A percentile compares a stretch with the other conserved stretches of the same genome.
These are phyloP conservation scores for Diplogelasinospora grovesii DNA, from an alignment of 495 filamentous ascomycete genomes.

Conservation along the genomic window DNA sequence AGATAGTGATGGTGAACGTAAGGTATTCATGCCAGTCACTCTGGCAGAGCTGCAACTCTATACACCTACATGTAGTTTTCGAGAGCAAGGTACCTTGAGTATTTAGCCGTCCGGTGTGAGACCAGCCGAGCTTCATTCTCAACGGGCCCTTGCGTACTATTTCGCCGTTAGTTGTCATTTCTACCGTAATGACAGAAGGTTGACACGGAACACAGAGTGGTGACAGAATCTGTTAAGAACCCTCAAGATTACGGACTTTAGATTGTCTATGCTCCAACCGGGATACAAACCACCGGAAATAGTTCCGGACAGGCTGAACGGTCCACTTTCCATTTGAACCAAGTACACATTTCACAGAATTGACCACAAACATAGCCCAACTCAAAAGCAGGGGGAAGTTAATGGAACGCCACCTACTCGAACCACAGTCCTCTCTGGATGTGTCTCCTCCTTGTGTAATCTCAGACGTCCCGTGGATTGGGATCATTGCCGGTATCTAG, in stretches of 20 bases:
- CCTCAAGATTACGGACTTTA: slow-evolving; percentile 2
- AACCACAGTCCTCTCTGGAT: background rate
- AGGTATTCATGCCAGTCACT: slow-evolving; percentile 5
- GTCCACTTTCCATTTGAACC: slow-evolving; percentile 10
- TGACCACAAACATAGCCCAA: slow-evolving; percentile 11
- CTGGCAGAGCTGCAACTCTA: slow-evolving; percentile 2
- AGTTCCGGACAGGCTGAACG: slow-evolving; percentile 8
- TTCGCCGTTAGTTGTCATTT: background rate
- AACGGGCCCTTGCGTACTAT: background rate
- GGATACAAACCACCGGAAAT: slow-evolving; percentile 13
- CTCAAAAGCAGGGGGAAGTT: background rate
- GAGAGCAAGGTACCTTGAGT: background rate
- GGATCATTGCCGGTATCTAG: background rate
- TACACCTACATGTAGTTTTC: slow-evolving; percentile 3
- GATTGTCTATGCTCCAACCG: slow-evolving; percentile 10
- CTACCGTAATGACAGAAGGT: background rate
- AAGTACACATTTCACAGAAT: slow-evolving; percentile 8
- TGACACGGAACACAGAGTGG: slow-evolving; percentile 1
- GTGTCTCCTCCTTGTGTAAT: background rate
- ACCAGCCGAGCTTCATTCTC: background rate
- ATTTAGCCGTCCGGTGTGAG: background rate
- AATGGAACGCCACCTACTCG: background rate
- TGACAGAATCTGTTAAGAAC: slow-evolving; percentile 4
- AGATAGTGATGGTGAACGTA: too few relatives aligned
- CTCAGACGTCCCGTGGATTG: background rate